Evolutionary conservation across 257 asterid genomes (phyloP).

Genomic region (Scutellaria barbata): DNA sequence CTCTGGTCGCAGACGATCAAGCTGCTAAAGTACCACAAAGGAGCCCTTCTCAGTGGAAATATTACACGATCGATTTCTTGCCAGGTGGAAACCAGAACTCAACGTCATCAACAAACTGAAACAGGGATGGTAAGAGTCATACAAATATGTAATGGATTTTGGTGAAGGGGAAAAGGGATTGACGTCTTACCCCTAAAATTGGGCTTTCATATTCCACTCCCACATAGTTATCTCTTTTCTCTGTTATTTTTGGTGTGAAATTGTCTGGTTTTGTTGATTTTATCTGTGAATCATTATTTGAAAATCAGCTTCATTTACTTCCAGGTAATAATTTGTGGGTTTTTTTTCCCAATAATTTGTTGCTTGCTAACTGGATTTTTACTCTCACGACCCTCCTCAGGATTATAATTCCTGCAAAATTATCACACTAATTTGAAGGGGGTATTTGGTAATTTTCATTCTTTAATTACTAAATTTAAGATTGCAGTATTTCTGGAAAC

Average conservation of each 20-base stretch:
- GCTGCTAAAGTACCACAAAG: no score
- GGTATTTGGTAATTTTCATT: not conserved
- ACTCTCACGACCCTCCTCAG: slow-evolving; percentile 79
- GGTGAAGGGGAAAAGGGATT: not conserved
- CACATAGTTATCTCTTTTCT: slow-evolving; percentile 72
- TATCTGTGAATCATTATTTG: slow-evolving; percentile 48
- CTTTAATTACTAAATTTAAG: not conserved
- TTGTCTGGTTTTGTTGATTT: slow-evolving; percentile 86
- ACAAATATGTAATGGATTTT: not conserved
- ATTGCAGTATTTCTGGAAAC: not conserved
- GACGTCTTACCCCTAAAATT: slow-evolving; percentile 65
- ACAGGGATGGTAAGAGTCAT: not conserved
- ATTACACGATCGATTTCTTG: slow-evolving; percentile 71
- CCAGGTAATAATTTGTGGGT: no score
- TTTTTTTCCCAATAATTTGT: slow-evolving; percentile 3
- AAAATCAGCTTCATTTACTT: not conserved
- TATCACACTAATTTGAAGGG: not conserved
- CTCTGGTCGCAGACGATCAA: no score
- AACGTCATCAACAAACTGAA: slow-evolving; percentile 86
- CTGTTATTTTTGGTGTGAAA: slow-evolving; percentile 65
- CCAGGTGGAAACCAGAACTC: slow-evolving; percentile 96
- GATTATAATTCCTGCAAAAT: slow-evolving; percentile 78
- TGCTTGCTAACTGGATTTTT: slow-evolving; percentile 65
- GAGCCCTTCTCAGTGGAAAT: no score
- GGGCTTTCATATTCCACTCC: slow-evolving; percentile 89